phyloP scores from a whole-genome alignment of 495 filamentous ascomycete genomes.

The Apodospora peruviana region DNA sequence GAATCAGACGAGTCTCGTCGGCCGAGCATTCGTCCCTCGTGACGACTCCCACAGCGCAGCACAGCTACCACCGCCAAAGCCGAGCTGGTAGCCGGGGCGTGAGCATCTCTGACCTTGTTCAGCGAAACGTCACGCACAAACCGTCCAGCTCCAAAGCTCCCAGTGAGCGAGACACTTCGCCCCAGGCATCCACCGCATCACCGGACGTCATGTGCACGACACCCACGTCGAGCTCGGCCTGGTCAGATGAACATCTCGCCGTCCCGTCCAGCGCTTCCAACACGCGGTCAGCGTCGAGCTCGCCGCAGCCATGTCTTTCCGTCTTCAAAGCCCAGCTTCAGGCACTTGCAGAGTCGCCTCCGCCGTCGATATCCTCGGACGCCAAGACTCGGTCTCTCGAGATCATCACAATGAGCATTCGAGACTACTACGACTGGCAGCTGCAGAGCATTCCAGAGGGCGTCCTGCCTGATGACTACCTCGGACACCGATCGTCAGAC shows the following conservation, averaged over 20 bases:
- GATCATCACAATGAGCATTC: slow-evolving; percentile 21
- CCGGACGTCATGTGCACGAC: slow-evolving; percentile 10
- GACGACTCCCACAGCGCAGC: not conserved
- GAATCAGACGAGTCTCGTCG: slow-evolving; percentile 1
- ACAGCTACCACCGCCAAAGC: not conserved
- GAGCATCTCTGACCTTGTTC: slow-evolving; percentile 22
- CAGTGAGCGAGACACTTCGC: slow-evolving; percentile 3
- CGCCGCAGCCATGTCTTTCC: slow-evolving; percentile 11
- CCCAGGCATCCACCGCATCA: slow-evolving; percentile 6
- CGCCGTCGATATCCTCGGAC: slow-evolving; percentile 13
- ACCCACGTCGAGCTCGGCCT: slow-evolving; percentile 9
- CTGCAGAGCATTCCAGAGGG: slow-evolving; percentile 20
- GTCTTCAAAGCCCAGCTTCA: slow-evolving; percentile 19
- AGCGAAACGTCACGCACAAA: not conserved
- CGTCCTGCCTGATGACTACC: slow-evolving; percentile 23
- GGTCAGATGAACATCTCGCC: slow-evolving; percentile 9
- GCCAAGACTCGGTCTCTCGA: slow-evolving; percentile 17
- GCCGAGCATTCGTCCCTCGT: not conserved
- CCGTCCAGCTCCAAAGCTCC: not conserved
- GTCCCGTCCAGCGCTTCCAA: not conserved
- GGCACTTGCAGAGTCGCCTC: slow-evolving; percentile 14
- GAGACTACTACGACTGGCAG: slow-evolving; percentile 27
- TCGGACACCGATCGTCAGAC: slow-evolving; percentile 13
- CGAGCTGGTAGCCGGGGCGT: slow-evolving; percentile 8
- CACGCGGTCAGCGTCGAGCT: slow-evolving; percentile 2